Evolutionary conservation across 2,329 filamentous ascomycete genomes (phyloP).

Genomic region (Penicillium sp.): DNA sequence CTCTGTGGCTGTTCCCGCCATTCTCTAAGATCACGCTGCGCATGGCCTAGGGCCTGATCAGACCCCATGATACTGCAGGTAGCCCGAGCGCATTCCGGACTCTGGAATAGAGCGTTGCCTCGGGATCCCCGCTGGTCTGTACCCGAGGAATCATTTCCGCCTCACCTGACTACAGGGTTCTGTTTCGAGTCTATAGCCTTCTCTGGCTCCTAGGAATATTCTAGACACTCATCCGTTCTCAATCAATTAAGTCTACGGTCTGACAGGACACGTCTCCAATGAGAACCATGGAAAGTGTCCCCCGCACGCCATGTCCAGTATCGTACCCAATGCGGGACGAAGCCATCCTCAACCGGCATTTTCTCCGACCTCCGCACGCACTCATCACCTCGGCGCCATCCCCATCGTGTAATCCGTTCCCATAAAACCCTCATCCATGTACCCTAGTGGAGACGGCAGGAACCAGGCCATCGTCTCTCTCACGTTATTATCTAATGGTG

Average conservation of each 20-base stretch:
- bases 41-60: neutral
- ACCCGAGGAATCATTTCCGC: neutral
- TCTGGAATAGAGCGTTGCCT: neutral
- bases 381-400: neutral
- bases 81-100: neutral
- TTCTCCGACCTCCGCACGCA: neutral
- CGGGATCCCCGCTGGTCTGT: neutral
- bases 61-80: neutral
- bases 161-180: neutral
- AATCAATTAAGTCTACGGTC: neutral
- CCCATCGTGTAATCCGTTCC: neutral
- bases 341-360: neutral
- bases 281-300: neutral
- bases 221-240: neutral
- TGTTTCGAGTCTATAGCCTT: neutral
- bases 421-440: neutral
- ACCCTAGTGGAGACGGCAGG: constrained; percentile 3
- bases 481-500: constrained; percentile 22
- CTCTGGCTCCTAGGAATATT: too few species aligned
- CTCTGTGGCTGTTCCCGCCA: neutral
- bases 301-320: neutral
- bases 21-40: neutral
- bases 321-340: neutral
- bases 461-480: neutral
- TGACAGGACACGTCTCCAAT: neutral